Percentiles rank a stretch among this genome's conserved stretches.
Evolutionary conservation across 495 filamentous ascomycete genomes (phyloP).

Genomic region (Xylaria flabelliformis): DNA sequence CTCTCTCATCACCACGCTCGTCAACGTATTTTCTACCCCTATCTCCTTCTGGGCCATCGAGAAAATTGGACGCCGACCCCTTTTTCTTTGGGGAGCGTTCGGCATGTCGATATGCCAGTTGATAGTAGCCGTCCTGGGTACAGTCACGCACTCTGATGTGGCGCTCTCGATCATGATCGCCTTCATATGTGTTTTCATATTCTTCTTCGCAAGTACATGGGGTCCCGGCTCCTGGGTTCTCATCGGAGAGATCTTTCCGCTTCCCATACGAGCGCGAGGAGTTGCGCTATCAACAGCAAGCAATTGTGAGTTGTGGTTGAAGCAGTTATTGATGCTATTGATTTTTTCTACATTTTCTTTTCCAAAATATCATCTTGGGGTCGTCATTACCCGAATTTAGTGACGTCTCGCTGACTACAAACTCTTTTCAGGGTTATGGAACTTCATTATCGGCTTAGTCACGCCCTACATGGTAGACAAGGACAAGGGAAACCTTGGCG

Average conservation of each 20-base stretch:
- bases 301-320: conserved; percentile 80
- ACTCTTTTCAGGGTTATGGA: conserved; percentile 37
- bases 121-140: conserved; percentile 78
- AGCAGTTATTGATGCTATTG: neutral
- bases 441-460: conserved; percentile 56
- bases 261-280: conserved; percentile 81
- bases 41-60: conserved; percentile 85
- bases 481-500: conserved; percentile 67
- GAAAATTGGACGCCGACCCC: conserved; percentile 78
- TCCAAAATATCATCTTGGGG: no score
- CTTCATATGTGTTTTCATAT: conserved; percentile 85
- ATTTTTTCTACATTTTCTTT: no score
- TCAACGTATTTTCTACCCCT: conserved; percentile 85
- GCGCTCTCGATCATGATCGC: conserved; percentile 71
- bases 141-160: conserved; percentile 59
- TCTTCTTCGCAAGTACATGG: conserved; percentile 83
- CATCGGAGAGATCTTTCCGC: conserved; percentile 86
- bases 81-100: conserved; percentile 78
- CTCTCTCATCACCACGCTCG: conserved; percentile 78
- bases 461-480: conserved; percentile 79
- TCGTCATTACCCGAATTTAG: neutral
- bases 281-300: conserved; percentile 81
- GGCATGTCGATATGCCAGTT: conserved; percentile 88
- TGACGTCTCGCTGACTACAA: neutral
- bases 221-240: conserved; percentile 83